Evolutionary conservation across 768 basidiomycete species (phyloP), one percentile per base, ranked within the genome.

Genomic region (Auricularia sp.): DNA sequence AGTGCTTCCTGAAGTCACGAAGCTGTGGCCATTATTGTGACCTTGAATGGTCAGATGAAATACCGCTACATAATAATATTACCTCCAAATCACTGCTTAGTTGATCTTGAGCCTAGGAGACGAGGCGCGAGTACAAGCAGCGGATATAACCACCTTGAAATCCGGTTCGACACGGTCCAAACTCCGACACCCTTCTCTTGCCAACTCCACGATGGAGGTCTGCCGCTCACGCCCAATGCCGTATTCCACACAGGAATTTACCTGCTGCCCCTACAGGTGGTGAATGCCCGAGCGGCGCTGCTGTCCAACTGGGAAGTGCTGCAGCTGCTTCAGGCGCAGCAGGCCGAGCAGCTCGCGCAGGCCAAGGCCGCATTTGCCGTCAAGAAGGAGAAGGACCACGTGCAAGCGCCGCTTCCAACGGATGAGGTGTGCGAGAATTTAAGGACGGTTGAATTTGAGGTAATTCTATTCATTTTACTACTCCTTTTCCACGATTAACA

Each of bases 271-370:
- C 43, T 23, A 11, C 63, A 91, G 88, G 83, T 91, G 33, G 70
- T 91, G 64, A 85, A 88, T 66, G 71, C 85, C 11, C 83, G 89
- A 62, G 78, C 89, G 16, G 85, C 91, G n/a, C 84, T 96, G 62
- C 82, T 98, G 16, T 89, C 92, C 36, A 96, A 97, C 75, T 84
- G 80, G 70, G 95, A 98, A 74, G 93, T 97, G 66, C 78, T 95
- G 58, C 71, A 81, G 18, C 82, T 94, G 63, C 82, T 97, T 62
- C 83, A 85, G 35, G 84, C 88, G 64, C 86, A 91, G 47, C 89
- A 93, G 72, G 77, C 75, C 14, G 88, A 92, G 68, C 86, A 91
- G 72, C 73, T 89, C 51, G 79, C 84, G 0, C 84, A 86, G 43
- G 80, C 87, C 56, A 88, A 87, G 71, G 82, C 86, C 3, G 87